Evolutionary conservation across 768 basidiomycete genomes (phyloP), one percentile per base, ranked within the genome.

Genomic region (Hericium rajendrae): DNA sequence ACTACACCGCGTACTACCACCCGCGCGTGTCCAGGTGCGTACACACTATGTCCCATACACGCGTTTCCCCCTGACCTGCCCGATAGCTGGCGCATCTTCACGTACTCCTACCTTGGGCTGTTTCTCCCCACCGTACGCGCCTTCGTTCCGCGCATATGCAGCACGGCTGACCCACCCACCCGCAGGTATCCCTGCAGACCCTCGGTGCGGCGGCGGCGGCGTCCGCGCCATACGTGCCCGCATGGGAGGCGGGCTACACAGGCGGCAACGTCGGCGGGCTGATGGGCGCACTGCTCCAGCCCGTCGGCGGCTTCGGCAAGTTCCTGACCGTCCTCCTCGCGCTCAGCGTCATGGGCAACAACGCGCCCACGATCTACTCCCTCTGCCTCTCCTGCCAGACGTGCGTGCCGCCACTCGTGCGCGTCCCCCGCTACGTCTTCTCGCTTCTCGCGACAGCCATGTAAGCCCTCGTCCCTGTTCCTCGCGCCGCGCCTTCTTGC

Each of bases 361-460:
- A 90, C 48, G 87, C 89, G 1, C 81, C 85, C 2, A 86, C 88
- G 6, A 83, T 92, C 60, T 97, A 97, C 69, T 89, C 86, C 48
- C 79, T 86, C 57, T 81, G 83, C 60, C 76, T 92, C 57, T 85
- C 82, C 66, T 73, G 89, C 61, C 90, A 92, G 66, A 76, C 86
- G 1, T 76, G 85, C 63, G 67, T 86, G 4, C 87, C 88, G 0
- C 74, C 72, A 43, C 73, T 84, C 38, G 72, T 76, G 11, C 70
- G 66, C 57, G 75, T 89, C 6, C 88, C 88, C 1, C 76, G 87
- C 65, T 90, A 85, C 68, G 70, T 88, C 11, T 84, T 91, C 66
- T 78, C 81, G 5, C 62, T 89, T 12, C 60, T 88, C 51, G 82
- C 82, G 6, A 84, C 78, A 11, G 84, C 79, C 2, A 81, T 88